Evolutionary conservation across 129 eudicot species (phyloP), one percentile per base, ranked within the genome.

Genomic region (Flaveria linearis): DNA sequence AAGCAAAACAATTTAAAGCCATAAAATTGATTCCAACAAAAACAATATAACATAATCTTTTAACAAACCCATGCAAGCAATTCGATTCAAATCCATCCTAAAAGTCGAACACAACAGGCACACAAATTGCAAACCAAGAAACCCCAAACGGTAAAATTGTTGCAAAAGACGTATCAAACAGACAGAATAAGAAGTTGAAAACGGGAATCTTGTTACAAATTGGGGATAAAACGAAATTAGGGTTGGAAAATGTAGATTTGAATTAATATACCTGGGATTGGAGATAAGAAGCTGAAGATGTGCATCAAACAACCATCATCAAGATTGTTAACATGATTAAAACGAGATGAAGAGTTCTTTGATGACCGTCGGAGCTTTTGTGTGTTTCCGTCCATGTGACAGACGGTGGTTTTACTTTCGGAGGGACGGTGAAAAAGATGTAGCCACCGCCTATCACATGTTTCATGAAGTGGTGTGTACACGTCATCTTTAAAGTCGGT

Each of bases 251-350:
- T 6, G 10, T 28, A 22, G 15, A 25, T 17, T n/a, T 0, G 16
- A 23, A 46, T 28, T 33, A 36, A 36, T 36, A 30, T 82, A 93
- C 98, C 98, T 77, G 98, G 98, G 56, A 93, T 90, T 6, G 98
- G 98, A 64, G 88, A 87, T 64, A 93, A 87, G 89, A 93, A 90
- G 77, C 93, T 93, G 78, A 93, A 88, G 82, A 93, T 93, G 65
- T 88, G 97, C 98, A 93, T 93, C 22, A 93, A 88, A 76, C 98
- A 93, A 49, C 97, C 98, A 77, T 93, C 98, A 60, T 93, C 98
- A 22, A 91, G 87, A 80, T 69, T 83, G 78, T 88, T 91, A 1
- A 91, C 76, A 49, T 81, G 77, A 17, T 90, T 66, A 76, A 64
- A 39, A 46, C 39, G 68, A 28, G 76, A 76, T 1, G 80, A 62